Evolutionary conservation across 768 basidiomycete genomes (phyloP).

Genomic region (Hypsizygus marmoreus): DNA sequence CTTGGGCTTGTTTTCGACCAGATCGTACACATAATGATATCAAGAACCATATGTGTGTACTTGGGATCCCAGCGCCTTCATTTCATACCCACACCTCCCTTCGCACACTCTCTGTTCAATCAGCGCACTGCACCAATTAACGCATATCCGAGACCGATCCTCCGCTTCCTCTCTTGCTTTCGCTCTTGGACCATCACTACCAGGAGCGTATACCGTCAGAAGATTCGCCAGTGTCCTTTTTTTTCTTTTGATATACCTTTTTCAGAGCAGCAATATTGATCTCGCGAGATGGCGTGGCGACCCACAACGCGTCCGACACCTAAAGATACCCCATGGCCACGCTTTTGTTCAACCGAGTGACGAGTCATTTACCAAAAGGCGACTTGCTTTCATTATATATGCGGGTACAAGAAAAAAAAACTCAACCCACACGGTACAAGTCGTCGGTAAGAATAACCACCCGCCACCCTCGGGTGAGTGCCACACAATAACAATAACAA

Average conservation of each 20-base stretch:
- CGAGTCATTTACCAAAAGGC: too few relatives aligned
- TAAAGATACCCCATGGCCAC: too few relatives aligned
- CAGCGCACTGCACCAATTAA: slow-evolving; percentile 61
- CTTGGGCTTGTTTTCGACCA: slow-evolving; percentile 21
- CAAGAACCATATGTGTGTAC: slow-evolving; percentile 46
- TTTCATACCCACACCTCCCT: slow-evolving; percentile 50
- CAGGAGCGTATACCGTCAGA: slow-evolving; percentile 25
- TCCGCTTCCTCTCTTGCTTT: slow-evolving; percentile 75
- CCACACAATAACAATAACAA: too few relatives aligned
- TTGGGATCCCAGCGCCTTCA: slow-evolving; percentile 42
- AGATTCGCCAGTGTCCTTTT: too few relatives aligned
- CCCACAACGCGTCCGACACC: slow-evolving; percentile 24
- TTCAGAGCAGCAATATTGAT: too few relatives aligned
- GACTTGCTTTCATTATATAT: too few relatives aligned
- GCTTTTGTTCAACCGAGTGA: too few relatives aligned
- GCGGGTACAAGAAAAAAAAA: too few relatives aligned
- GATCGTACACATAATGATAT: slow-evolving; percentile 54
- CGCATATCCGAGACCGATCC: slow-evolving; percentile 73
- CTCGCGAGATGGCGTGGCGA: slow-evolving; percentile 40
- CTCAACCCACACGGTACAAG: too few relatives aligned
- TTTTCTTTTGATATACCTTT: too few relatives aligned
- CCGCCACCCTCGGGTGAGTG: too few relatives aligned
- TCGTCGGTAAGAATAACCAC: too few relatives aligned
- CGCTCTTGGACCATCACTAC: slow-evolving; percentile 55
- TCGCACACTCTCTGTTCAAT: slow-evolving; percentile 65